These are phyloP conservation scores for Claviceps pazoutovae DNA, from an alignment of 2,329 filamentous ascomycete species.

Conservation along the genomic window DNA sequence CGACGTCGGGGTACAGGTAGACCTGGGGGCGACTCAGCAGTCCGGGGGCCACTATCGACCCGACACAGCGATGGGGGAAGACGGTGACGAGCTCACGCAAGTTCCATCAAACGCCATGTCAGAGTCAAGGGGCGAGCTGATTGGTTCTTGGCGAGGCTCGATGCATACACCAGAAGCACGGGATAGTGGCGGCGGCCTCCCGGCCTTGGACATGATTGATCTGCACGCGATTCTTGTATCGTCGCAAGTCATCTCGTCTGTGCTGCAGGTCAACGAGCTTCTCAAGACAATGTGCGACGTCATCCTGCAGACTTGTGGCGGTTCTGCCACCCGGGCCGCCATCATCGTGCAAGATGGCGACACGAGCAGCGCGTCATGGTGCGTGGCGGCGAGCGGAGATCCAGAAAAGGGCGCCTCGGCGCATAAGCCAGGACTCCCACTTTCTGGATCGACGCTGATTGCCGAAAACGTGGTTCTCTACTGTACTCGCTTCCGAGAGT, in stretches of 20 bases:
- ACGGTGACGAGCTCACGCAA: conserved; percentile 27
- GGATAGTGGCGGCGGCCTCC: conserved; percentile 48
- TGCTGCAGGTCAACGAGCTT: conserved; percentile 60
- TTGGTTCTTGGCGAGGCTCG: conserved; percentile 49
- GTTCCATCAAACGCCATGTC: conserved; percentile 29
- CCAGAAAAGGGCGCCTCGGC: conserved; percentile 54
- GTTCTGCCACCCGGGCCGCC: conserved; percentile 54
- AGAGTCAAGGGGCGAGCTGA: conserved; percentile 42
- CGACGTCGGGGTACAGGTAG: conserved; percentile 57
- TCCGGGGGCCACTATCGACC: conserved; percentile 37
- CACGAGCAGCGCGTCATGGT: conserved; percentile 41
- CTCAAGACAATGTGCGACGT: conserved; percentile 72
- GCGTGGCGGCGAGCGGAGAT: conserved; percentile 59
- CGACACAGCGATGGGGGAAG: conserved; percentile 25
- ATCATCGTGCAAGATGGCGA: conserved; percentile 60
- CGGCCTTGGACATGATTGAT: conserved; percentile 72
- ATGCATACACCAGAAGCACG: conserved; percentile 32
- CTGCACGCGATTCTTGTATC: conserved; percentile 65
- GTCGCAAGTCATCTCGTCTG: conserved; percentile 67
- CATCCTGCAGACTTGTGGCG: conserved; percentile 63
- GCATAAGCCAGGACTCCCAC: conserved; percentile 49
- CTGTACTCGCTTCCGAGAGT: conserved; percentile 61
- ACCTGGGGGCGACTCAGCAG: conserved; percentile 45
- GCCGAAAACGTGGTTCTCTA: conserved; percentile 66
- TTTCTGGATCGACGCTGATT: conserved; percentile 54